phyloP scores from a whole-genome alignment of 768 basidiomycete genomes.

The Trametes gibbosa region DNA sequence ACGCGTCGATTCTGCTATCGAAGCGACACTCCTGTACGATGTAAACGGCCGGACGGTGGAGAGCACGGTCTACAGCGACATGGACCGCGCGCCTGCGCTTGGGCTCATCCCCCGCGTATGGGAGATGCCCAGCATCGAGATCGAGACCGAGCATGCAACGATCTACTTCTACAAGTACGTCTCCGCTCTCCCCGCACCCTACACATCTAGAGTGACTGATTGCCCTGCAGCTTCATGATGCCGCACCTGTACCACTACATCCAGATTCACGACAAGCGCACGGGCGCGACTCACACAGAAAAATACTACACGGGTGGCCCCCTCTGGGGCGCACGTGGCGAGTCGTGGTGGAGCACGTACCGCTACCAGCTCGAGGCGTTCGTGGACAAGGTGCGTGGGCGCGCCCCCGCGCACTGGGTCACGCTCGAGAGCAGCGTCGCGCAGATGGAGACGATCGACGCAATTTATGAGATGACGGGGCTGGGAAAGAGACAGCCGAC shows the following conservation, averaged over 20 bases:
- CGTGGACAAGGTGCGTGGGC: slow-evolving; percentile 54
- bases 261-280: slow-evolving; percentile 26
- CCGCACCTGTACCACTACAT: slow-evolving; percentile 27
- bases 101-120: slow-evolving; percentile 16
- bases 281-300: slow-evolving; percentile 43
- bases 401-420: slow-evolving; percentile 54
- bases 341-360: slow-evolving; percentile 56
- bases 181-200: background rate
- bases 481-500: background rate
- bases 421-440: slow-evolving; percentile 49
- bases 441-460: slow-evolving; percentile 58
- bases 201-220: background rate
- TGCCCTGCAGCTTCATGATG: slow-evolving; percentile 20
- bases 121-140: slow-evolving; percentile 21
- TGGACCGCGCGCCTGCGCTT: slow-evolving; percentile 29
- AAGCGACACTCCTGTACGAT: slow-evolving; percentile 39
- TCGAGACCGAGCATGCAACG: slow-evolving; percentile 17
- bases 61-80: slow-evolving; percentile 26
- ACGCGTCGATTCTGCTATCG: slow-evolving; percentile 40
- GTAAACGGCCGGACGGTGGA: slow-evolving; percentile 20
- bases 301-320: slow-evolving; percentile 30
- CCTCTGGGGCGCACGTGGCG: slow-evolving; percentile 38
- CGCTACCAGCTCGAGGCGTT: slow-evolving; percentile 57
- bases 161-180: slow-evolving; percentile 19
- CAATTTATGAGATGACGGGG: slow-evolving; percentile 45